phyloP scores from a whole-genome alignment of 768 basidiomycete genomes.

The Filobasidium floriforme region DNA sequence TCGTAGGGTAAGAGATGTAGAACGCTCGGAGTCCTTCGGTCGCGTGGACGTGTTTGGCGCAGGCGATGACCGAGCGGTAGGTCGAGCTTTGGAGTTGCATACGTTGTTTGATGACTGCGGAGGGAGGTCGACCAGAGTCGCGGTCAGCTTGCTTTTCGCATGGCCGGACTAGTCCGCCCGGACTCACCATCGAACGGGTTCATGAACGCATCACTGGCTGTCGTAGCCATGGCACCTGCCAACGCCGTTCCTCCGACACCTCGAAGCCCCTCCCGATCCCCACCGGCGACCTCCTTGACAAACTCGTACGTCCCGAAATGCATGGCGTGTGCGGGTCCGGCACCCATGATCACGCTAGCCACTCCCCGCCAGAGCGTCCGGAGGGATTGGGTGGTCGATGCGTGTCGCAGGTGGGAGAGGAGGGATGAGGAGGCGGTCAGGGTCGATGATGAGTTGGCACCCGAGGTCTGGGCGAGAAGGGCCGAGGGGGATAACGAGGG shows the following conservation, averaged over 20 bases:
- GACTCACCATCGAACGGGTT: conserved; percentile 94
- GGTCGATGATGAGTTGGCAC: conserved; percentile 18
- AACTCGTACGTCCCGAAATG: conserved; percentile 96
- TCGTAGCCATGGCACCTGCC: conserved; percentile 89
- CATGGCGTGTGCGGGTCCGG: conserved; percentile 94
- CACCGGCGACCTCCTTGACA: conserved; percentile 85
- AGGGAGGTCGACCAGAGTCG: neutral
- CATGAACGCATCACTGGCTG: conserved; percentile 94
- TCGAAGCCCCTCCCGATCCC: conserved; percentile 55
- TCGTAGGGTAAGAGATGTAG: conserved; percentile 98
- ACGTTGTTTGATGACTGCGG: conserved; percentile 90
- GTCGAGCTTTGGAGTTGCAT: conserved; percentile 96
- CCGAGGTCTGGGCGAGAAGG: conserved; percentile 24
- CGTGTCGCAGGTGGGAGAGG: conserved; percentile 46
- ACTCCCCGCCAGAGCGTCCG: conserved; percentile 92
- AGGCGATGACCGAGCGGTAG: conserved; percentile 78
- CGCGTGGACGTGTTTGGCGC: conserved; percentile 73
- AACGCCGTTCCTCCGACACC: conserved; percentile 84
- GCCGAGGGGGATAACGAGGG: conserved; percentile 33
- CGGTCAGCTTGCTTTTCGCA: neutral
- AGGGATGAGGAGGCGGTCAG: conserved; percentile 24
- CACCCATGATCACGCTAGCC: conserved; percentile 87
- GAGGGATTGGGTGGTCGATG: conserved; percentile 88
- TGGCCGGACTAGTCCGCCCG: neutral
- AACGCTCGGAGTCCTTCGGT: conserved; percentile 83